These are phyloP conservation scores for Cryptosporidium felis DNA, from an alignment of 169 alveolate genomes.

Conservation along the genomic window DNA sequence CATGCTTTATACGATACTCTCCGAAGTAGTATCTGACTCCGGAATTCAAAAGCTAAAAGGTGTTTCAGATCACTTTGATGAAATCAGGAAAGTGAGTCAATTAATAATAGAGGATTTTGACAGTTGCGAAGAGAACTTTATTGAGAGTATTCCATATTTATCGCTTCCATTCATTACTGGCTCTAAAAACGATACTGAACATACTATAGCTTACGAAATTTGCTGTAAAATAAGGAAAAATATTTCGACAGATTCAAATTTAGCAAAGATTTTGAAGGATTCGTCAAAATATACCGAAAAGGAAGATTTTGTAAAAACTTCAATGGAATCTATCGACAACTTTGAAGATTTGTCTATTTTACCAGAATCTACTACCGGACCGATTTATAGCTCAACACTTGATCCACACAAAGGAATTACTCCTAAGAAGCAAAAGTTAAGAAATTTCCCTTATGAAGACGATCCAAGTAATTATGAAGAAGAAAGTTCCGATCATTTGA, in stretches of 20 bases:
- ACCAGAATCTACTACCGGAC: background rate
- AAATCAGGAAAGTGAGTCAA: background rate
- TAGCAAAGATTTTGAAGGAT: background rate
- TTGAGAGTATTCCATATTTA: background rate
- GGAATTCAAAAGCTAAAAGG: background rate
- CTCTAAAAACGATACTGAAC: background rate
- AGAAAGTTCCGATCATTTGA: background rate
- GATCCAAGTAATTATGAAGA: background rate
- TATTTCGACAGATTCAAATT: conserved; percentile 19
- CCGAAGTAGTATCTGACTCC: background rate
- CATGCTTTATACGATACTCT: conserved; percentile 6
- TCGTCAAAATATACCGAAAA: conserved; percentile 36
- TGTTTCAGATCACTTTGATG: background rate
- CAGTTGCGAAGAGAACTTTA: conserved; percentile 11
- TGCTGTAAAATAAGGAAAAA: conserved; percentile 31
- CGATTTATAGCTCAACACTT: background rate
- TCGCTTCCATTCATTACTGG: background rate
- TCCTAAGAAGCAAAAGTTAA: background rate
- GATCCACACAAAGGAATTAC: conserved; percentile 45
- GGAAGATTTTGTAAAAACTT: conserved; percentile 25
- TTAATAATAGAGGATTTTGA: conserved; percentile 19
- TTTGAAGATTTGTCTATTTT: background rate
- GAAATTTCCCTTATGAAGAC: background rate
- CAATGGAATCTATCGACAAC: conserved; percentile 40
- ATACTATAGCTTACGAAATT: conserved; percentile 44